Base-by-base conservation (phyloP, 2,329 filamentous ascomycete species). In the Tricladium varicosporioides region DNA sequence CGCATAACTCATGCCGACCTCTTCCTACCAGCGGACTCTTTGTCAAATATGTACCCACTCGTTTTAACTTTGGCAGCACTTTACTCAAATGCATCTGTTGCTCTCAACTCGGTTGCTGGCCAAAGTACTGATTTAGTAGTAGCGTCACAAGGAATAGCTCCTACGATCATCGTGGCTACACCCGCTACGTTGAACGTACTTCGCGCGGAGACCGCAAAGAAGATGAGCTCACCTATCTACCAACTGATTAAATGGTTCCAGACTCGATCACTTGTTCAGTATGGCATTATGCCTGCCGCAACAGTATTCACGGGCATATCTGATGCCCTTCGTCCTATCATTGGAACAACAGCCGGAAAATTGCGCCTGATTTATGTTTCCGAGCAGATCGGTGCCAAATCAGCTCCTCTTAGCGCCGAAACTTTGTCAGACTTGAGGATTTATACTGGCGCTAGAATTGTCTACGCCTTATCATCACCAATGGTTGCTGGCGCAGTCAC, bases 401-500 rank as follows among this genome's bases (percentile, higher is more conserved):
- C 80, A 1, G 84, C 86, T 1, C 80, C 82, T 1, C 76, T 97
- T 11, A 88, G 82, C 43, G 85, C 88, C 2, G 74, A 81, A 18
- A 83, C 86, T 51, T 78, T 97, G 43, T 91, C 89, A 0, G 91
- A 97, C 68, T 75, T 97, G 56, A 85, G 92, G 47, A 81, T 95
- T 52, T 90, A 92, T 72, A 90, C 89, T 1, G 84, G 88, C 27
- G 87, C 91, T 1, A 84, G 91, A 51, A 79, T 97, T 56, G 80
- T 95, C 51, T 96, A 97, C 72, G 92, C 92, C 2, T 79, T 99
- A 54, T 89, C 91, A 15, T 86, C 89, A 0, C 78, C 91, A 19
- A 83, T 84, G 59, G 89, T 97, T n/a, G 93, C 92, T 1, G 94
- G 94, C 40, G 88, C 92, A 0, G 83, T 96, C n/a, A 79, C 88